These are phyloP conservation scores for Brassica rapa DNA, from an alignment of 345 rosid genomes.

Conservation along the genomic window DNA sequence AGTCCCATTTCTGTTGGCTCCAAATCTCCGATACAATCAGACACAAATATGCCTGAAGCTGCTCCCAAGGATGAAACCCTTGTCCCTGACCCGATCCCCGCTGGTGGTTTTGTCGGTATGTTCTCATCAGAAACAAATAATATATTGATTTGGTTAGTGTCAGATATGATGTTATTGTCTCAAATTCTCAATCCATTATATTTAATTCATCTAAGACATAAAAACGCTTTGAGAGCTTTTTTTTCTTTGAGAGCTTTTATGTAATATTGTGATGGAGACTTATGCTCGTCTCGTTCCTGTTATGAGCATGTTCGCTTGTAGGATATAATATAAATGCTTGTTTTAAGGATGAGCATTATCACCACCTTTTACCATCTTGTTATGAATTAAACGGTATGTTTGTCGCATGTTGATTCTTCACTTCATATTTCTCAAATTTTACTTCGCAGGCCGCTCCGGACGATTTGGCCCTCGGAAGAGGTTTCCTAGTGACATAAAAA, in stretches of 20 bases:
- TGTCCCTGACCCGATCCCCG: constrained; percentile 30
- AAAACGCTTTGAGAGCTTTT: constrained; percentile 11
- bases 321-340: neutral
- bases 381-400: neutral
- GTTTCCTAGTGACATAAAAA: constrained; percentile 91
- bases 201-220: neutral
- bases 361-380: neutral
- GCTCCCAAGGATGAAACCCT: constrained; percentile 51
- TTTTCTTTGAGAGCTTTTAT: constrained; percentile 5
- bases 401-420: constrained; percentile 3
- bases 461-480: constrained; percentile 68
- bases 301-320: constrained; percentile 19
- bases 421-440: constrained; percentile 23
- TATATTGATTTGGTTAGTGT: constrained; percentile 14
- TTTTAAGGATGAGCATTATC: neutral
- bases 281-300: constrained; percentile 2
- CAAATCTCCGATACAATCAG: constrained; percentile 86
- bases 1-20: constrained; percentile 88
- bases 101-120: constrained; percentile 46
- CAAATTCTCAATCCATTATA: neutral
- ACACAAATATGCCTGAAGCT: constrained; percentile 77
- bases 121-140: neutral
- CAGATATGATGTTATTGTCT: neutral
- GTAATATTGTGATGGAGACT: constrained; percentile 2
- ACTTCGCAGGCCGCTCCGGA: constrained; percentile 50